Conservation (phyloP, 2,329 filamentous ascomycete genomes). For the Ascochyta lentis region DNA sequence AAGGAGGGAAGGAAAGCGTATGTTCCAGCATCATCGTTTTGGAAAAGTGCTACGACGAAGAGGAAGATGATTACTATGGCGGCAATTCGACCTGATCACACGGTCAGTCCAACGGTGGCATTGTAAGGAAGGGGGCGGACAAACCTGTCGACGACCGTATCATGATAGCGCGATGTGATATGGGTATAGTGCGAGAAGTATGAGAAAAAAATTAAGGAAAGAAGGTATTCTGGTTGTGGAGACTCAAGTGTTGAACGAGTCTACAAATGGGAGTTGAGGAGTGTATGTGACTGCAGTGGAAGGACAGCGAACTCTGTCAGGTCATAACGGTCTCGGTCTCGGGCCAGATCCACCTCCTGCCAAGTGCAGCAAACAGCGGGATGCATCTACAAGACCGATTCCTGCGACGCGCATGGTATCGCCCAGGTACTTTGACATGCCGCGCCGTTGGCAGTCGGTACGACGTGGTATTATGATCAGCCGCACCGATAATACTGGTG, state of each 20-base stretch:
- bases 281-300: background rate
- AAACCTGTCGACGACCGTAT: constrained; percentile 32
- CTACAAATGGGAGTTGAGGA: constrained; percentile 7
- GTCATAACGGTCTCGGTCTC: constrained; percentile 12
- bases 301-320: constrained; percentile 3
- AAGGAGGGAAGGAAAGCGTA: constrained; percentile 35
- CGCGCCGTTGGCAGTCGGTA: background rate
- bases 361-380: constrained; percentile 17
- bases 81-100: constrained; percentile 26
- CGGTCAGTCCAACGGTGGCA: constrained; percentile 9
- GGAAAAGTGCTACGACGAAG: constrained; percentile 35
- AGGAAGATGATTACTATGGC: constrained; percentile 32
- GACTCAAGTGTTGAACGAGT: constrained; percentile 17
- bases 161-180: constrained; percentile 17
- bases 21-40: constrained; percentile 33
- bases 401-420: constrained; percentile 17
- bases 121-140: background rate
- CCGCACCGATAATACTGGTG: constrained; percentile 10
- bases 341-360: constrained; percentile 14
- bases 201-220: background rate
- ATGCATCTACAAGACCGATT: constrained; percentile 1
- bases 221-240: background rate
- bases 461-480: constrained; percentile 10
- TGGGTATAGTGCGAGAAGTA: background rate
- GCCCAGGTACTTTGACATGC: constrained; percentile 11